Evolutionary conservation across 768 basidiomycete genomes (phyloP).

Genomic region (Boletellus ananiceps): DNA sequence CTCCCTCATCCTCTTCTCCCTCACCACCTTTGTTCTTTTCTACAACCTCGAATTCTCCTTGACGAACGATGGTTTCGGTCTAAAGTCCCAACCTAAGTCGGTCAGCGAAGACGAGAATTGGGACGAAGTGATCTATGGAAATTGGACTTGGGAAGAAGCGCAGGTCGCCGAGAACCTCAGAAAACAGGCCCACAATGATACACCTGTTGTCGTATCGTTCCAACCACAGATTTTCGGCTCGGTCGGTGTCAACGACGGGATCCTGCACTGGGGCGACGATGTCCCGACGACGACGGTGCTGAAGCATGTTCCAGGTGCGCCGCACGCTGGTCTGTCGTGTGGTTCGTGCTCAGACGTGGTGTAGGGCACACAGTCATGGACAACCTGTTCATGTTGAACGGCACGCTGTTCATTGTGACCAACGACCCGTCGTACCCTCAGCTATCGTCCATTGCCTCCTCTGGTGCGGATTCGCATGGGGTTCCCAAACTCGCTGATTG

Average conservation of each 20-base stretch:
- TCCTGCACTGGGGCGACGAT: constrained; percentile 51
- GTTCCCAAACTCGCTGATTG: constrained; percentile 50
- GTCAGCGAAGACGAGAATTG: constrained; percentile 42
- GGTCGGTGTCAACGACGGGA: constrained; percentile 46
- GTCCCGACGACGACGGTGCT: constrained; percentile 54
- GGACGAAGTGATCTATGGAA: constrained; percentile 62
- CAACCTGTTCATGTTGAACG: constrained; percentile 70
- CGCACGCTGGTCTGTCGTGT: background rate
- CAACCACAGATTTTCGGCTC: constrained; percentile 19
- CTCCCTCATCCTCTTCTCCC: constrained; percentile 59
- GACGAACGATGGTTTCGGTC: constrained; percentile 46
- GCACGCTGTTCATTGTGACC: constrained; percentile 69
- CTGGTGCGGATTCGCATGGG: constrained; percentile 30
- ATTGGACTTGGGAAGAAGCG: constrained; percentile 62
- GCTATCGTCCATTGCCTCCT: constrained; percentile 45
- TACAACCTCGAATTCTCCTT: constrained; percentile 71
- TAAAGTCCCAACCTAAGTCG: constrained; percentile 18
- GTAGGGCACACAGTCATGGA: constrained; percentile 83
- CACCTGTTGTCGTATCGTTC: constrained; percentile 31
- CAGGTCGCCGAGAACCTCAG: constrained; percentile 54
- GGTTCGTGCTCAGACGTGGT: background rate
- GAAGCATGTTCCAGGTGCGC: constrained; percentile 62
- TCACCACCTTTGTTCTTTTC: constrained; percentile 63
- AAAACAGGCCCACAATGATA: constrained; percentile 41
- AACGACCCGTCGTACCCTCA: constrained; percentile 62